These are phyloP conservation scores for Aureobasidium sp. DNA, from an alignment of 2,329 filamentous ascomycete genomes.

Conservation along the genomic window DNA sequence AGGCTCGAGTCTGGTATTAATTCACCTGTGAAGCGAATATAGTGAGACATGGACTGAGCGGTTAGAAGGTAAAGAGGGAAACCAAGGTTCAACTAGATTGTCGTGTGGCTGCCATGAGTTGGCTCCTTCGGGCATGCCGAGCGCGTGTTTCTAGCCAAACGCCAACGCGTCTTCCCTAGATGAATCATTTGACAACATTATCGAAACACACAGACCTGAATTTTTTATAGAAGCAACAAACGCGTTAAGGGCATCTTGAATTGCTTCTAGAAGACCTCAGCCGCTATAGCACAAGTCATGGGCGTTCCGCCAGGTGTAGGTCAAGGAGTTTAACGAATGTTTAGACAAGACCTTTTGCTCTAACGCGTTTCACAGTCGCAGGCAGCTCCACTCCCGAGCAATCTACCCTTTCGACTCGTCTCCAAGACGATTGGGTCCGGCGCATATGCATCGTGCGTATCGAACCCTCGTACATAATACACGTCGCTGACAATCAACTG, in stretches of 20 bases:
- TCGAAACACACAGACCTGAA: background rate
- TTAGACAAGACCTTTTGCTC: slow-evolving; percentile 1
- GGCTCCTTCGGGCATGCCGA: background rate
- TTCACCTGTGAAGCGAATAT: background rate
- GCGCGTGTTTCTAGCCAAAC: background rate
- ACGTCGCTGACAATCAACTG: background rate
- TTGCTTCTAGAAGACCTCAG: background rate
- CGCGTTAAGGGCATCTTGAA: background rate
- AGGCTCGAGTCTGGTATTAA: background rate
- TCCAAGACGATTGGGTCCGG: slow-evolving; percentile 95
- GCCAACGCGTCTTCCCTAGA: slow-evolving; percentile 13
- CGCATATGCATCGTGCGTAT: slow-evolving; percentile 84
- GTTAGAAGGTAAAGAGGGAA: background rate
- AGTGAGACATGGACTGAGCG: background rate
- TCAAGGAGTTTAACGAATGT: background rate
- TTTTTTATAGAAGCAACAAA: background rate
- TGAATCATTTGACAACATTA: slow-evolving; percentile 4
- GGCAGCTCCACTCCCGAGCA: slow-evolving; percentile 71
- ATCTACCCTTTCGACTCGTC: slow-evolving; percentile 88
- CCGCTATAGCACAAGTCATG: slow-evolving; percentile 18
- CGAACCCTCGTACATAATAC: background rate
- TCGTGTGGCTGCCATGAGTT: background rate
- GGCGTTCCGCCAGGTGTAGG: slow-evolving; percentile 28
- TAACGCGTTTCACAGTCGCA: slow-evolving; percentile 57
- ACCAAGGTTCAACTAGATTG: background rate